Conservation (phyloP, 2,329 filamentous ascomycete species). For the Epichloe gansuensis region DNA sequence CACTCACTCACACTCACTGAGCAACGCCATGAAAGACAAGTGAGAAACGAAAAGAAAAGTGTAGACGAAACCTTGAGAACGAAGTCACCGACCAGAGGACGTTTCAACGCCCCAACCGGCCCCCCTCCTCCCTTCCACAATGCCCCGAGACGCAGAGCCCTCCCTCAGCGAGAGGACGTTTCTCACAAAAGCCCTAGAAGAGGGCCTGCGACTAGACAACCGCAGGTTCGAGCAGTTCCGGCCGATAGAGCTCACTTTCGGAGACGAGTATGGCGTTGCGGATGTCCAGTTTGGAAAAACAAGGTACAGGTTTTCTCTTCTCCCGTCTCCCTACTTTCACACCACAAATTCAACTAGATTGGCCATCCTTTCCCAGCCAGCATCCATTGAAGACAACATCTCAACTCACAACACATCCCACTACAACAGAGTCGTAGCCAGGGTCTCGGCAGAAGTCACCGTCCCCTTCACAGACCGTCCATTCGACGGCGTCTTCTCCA, state of each 20-base stretch:
- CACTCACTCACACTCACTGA: not conserved
- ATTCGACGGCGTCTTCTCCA: slow-evolving; percentile 91
- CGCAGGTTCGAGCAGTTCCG: slow-evolving; percentile 72
- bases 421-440: slow-evolving; percentile 58
- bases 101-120: not conserved
- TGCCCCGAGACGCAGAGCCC: slow-evolving; percentile 87
- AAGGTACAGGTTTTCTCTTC: slow-evolving; percentile 37
- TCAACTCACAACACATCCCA: not conserved
- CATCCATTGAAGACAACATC: no score
- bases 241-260: slow-evolving; percentile 64
- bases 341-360: not conserved
- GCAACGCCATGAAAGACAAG: not conserved
- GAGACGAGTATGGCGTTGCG: slow-evolving; percentile 80
- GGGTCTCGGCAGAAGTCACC: slow-evolving; percentile 78
- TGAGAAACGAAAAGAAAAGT: slow-evolving; percentile 7
- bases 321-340: not conserved
- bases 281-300: slow-evolving; percentile 85
- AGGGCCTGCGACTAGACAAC: slow-evolving; percentile 73
- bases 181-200: slow-evolving; percentile 66
- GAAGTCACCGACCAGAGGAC: not conserved
- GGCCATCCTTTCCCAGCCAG: not conserved
- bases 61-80: not conserved
- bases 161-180: slow-evolving; percentile 84
- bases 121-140: slow-evolving; percentile 26
- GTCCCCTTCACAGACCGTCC: slow-evolving; percentile 77